These are phyloP conservation scores for Pleurotus eryngii DNA, from an alignment of 768 basidiomycete genomes.

Conservation along the genomic window DNA sequence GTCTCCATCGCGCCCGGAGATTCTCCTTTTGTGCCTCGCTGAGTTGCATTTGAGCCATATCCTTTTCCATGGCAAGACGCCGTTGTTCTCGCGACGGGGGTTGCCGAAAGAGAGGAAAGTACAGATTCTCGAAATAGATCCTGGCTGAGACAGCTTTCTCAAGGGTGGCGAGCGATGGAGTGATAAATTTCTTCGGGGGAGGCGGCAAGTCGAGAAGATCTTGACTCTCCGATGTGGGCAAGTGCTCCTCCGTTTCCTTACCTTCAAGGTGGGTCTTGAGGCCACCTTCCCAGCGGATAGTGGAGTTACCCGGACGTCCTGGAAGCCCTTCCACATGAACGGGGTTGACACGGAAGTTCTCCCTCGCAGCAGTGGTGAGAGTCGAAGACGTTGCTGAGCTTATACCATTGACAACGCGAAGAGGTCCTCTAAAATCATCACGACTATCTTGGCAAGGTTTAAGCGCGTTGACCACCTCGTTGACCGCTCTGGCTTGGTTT, in stretches of 20 bases:
- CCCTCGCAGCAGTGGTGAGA: slow-evolving; percentile 72
- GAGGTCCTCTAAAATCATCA: slow-evolving; percentile 46
- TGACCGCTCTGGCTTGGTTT: slow-evolving; percentile 70
- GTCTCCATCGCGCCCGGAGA: slow-evolving; percentile 71
- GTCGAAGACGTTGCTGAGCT: slow-evolving; percentile 68
- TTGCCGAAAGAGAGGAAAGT: slow-evolving; percentile 82
- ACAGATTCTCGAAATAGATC: slow-evolving; percentile 92
- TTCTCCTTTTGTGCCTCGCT: slow-evolving; percentile 66
- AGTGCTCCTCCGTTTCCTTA: slow-evolving; percentile 54
- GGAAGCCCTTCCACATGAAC: slow-evolving; percentile 47
- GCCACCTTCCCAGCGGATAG: slow-evolving; percentile 55
- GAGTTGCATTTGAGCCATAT: slow-evolving; percentile 75
- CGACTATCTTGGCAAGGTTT: slow-evolving; percentile 50
- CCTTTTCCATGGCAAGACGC: slow-evolving; percentile 81
- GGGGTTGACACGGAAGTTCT: slow-evolving; percentile 52
- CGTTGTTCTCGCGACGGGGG: slow-evolving; percentile 84
- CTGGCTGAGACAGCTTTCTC: slow-evolving; percentile 91
- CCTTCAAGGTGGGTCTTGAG: slow-evolving; percentile 66
- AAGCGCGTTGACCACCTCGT: slow-evolving; percentile 71
- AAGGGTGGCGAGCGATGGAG: slow-evolving; percentile 85
- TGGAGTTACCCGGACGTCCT: slow-evolving; percentile 57
- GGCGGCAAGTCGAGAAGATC: slow-evolving; percentile 29
- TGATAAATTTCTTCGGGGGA: slow-evolving; percentile 54
- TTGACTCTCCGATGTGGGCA: slow-evolving; percentile 26
- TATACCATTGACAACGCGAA: slow-evolving; percentile 79